Evolutionary conservation across 495 filamentous ascomycete species (phyloP).

Genomic region (Echria macrotheca): DNA sequence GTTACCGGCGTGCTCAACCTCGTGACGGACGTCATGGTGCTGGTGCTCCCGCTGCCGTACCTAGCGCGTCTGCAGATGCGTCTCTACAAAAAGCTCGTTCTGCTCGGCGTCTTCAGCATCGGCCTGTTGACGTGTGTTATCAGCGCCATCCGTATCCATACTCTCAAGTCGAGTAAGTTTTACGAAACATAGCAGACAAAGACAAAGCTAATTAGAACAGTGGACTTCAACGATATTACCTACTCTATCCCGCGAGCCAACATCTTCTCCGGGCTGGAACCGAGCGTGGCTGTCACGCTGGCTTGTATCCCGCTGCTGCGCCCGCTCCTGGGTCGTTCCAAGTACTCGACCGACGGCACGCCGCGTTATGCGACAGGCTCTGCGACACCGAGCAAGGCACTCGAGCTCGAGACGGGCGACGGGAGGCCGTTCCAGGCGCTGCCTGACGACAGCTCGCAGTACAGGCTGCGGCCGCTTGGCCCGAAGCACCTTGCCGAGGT

Average conservation of each 20-base stretch:
- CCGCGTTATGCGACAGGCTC: neutral
- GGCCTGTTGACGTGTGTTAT: slow-evolving; percentile 28
- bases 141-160: slow-evolving; percentile 18
- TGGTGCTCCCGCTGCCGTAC: slow-evolving; percentile 27
- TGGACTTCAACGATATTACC: slow-evolving; percentile 27
- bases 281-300: slow-evolving; percentile 22
- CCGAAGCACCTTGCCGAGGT: slow-evolving; percentile 4
- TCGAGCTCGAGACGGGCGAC: slow-evolving; percentile 1
- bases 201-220: no score
- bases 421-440: slow-evolving; percentile 3
- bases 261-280: slow-evolving; percentile 25
- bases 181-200: no score
- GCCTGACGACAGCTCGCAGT: slow-evolving; percentile 8
- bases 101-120: slow-evolving; percentile 22
- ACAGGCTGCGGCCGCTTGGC: slow-evolving; percentile 1
- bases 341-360: slow-evolving; percentile 2
- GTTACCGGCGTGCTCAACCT: slow-evolving; percentile 24
- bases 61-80: slow-evolving; percentile 19
- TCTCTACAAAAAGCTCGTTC: slow-evolving; percentile 19
- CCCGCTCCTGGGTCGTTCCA: slow-evolving; percentile 21
- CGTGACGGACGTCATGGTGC: slow-evolving; percentile 24
- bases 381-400: neutral
- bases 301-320: slow-evolving; percentile 26
- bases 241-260: slow-evolving; percentile 18
- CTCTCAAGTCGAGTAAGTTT: slow-evolving; percentile 16